These are phyloP conservation scores for Solanum neorickii DNA, from an alignment of 257 asterid genomes.

Conservation along the genomic window DNA sequence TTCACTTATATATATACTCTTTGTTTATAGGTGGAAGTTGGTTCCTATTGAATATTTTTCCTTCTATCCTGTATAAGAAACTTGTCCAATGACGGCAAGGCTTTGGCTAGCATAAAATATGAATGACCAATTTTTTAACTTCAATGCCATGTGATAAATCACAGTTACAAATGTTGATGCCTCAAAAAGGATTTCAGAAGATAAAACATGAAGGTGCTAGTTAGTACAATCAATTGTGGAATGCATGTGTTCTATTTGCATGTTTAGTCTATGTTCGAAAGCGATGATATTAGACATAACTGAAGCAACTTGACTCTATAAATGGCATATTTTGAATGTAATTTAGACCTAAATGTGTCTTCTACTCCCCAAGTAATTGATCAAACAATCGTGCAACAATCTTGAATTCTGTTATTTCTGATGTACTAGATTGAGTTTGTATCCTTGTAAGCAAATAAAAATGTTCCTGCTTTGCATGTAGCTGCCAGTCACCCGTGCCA, in stretches of 20 bases:
- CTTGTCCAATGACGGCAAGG: neutral
- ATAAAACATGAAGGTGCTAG: neutral
- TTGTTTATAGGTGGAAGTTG: neutral
- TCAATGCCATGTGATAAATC: neutral
- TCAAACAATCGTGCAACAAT: neutral
- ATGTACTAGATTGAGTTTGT: neutral
- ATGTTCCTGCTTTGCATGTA: slow-evolving; percentile 20
- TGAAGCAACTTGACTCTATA: neutral
- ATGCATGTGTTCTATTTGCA: neutral
- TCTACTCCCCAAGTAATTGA: neutral
- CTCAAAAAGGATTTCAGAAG: neutral
- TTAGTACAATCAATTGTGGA: neutral
- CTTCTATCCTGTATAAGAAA: neutral
- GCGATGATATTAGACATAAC: neutral
- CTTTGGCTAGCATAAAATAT: neutral
- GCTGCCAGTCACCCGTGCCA: slow-evolving; percentile 94
- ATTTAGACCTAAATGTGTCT: neutral
- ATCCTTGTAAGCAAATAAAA: neutral
- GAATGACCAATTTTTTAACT: neutral
- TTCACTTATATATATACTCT: neutral
- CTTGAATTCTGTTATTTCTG: neutral
- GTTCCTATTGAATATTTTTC: neutral
- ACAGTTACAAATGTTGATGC: neutral
- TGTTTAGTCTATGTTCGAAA: neutral
- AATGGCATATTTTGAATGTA: neutral